Conservation (phyloP, 139 green algal species). For the Monoraphidium neglectum region DNA sequence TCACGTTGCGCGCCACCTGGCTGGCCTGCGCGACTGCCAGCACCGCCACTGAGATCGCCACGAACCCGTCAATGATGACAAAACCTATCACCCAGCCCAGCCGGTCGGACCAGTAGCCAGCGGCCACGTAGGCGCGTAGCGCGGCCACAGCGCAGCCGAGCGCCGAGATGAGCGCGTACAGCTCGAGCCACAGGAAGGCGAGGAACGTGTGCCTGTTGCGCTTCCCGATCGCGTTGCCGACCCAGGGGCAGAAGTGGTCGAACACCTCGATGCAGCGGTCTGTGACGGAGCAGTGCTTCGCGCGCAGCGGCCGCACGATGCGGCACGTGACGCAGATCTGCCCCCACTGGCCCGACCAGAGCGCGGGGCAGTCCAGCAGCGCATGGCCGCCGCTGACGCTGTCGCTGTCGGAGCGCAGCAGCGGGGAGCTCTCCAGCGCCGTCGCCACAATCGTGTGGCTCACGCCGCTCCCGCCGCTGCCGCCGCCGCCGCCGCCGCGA, state of each 20-base stretch:
- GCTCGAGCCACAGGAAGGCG: conserved; percentile 85
- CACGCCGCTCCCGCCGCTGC: conserved; percentile 2
- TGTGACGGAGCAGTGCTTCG: conserved; percentile 91
- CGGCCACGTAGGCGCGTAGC: conserved; percentile 24
- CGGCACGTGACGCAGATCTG: conserved; percentile 92
- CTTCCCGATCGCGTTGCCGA: conserved; percentile 88
- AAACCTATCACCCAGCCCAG: conserved; percentile 70
- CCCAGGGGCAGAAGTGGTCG: conserved; percentile 99
- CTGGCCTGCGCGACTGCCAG: conserved; percentile 79
- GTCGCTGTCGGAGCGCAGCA: neutral
- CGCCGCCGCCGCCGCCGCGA: conserved; percentile 14
- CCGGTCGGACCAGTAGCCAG: conserved; percentile 1
- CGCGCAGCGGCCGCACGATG: conserved; percentile 88
- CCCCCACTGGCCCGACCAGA: conserved; percentile 87
- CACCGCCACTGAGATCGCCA: conserved; percentile 80
- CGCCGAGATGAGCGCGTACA: conserved; percentile 59
- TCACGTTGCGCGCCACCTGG: conserved; percentile 87
- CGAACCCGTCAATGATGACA: conserved; percentile 75
- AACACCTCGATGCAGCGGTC: conserved; percentile 92
- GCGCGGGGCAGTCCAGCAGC: conserved; percentile 78
- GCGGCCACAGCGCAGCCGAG: conserved; percentile 49
- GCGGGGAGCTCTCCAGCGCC: neutral
- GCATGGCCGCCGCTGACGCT: neutral
- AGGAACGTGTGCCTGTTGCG: conserved; percentile 80
- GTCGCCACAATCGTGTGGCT: neutral